Evolutionary conservation across 1,139 yeast species (phyloP).

Genomic region (Candida sp.): DNA sequence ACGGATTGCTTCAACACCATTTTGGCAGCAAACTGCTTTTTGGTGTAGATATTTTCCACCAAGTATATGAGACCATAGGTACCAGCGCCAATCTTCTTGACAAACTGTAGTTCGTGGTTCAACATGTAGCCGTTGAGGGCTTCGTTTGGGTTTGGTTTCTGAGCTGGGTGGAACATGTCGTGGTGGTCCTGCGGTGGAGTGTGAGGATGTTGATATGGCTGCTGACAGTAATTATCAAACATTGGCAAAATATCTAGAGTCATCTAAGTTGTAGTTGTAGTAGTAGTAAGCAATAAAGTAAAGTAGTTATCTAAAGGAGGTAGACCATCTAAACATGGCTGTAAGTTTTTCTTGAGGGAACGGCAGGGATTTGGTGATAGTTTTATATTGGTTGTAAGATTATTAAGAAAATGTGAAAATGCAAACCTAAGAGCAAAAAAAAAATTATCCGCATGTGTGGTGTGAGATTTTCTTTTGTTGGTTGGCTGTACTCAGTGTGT

Average conservation of each 20-base stretch:
- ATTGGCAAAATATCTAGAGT: constrained; percentile 21
- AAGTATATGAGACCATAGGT: constrained; percentile 87
- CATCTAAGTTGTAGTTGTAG: constrained; percentile 14
- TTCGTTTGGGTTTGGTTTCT: constrained; percentile 16
- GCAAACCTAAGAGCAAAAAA: neutral
- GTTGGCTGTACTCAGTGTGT: too few species aligned
- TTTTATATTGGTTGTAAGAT: constrained; percentile 4
- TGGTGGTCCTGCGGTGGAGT: constrained; percentile 4
- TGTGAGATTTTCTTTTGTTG: neutral
- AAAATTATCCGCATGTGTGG: constrained; percentile 3
- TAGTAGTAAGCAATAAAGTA: neutral
- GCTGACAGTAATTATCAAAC: constrained; percentile 13
- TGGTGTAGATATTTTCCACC: constrained; percentile 59
- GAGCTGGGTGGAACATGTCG: constrained; percentile 8
- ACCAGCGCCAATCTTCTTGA: constrained; percentile 80
- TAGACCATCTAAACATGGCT: too few species aligned
- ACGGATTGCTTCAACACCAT: constrained; percentile 58
- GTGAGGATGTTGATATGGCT: neutral
- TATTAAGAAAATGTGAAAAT: neutral
- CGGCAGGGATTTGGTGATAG: constrained; percentile 1
- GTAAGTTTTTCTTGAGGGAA: neutral
- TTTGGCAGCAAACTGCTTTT: constrained; percentile 70
- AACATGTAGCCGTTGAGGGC: constrained; percentile 27
- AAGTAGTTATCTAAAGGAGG: too few species aligned
- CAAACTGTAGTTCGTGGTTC: constrained; percentile 30